Base-by-base conservation (phyloP, 768 basidiomycete species). In the Dacryopinax primogenitus region DNA sequence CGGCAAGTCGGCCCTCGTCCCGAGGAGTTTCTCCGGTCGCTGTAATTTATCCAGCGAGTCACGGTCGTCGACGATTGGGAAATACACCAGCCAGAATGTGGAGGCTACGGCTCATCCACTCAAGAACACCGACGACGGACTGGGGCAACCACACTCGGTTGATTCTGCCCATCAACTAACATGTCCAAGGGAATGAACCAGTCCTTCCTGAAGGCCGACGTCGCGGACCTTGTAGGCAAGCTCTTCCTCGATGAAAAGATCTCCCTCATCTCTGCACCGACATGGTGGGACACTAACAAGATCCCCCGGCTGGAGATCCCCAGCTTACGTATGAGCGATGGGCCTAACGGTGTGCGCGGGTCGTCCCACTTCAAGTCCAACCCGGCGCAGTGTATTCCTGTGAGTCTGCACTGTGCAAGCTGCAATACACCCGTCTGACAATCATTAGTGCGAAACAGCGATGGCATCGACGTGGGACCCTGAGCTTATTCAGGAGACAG, bases 281-380 rank as follows among this genome's bases (percentile, higher is more conserved):
- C 85, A 68, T 86, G 84, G 83, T 87, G 86, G 86, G 86, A 85
- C 69, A 86, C 85, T 16, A 78, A 77, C 35, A 68, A 81, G 18
- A 78, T 88, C 64, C 74, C 78, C 12, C 78, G 85, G 26, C 78
- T 87, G 18, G 77, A 76, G n/a, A 82, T 88, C 63, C 86, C 86
- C 3, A 78, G 82, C 32, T 77, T 88, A 68, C 81, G 86, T 28
- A 86, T 88, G 81, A 85, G 84, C 70, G 85, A 86, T 74, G 86
- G 85, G 7, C 85, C 86, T 30, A 86, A 84, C 82, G 86, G 87
- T 41, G 85, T 87, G 33, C 77, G 86, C 70, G 86, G 86, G 21
- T 83, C 82, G 1, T 82, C 81, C 33, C 83, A 84, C 68, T 86
- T 86, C 72, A 80, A 84, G 23, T 78, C 84, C 7, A 83, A 81